Evolutionary conservation across 2,329 filamentous ascomycete species (phyloP).

Genomic region (Cucurbitaria berberidis): DNA sequence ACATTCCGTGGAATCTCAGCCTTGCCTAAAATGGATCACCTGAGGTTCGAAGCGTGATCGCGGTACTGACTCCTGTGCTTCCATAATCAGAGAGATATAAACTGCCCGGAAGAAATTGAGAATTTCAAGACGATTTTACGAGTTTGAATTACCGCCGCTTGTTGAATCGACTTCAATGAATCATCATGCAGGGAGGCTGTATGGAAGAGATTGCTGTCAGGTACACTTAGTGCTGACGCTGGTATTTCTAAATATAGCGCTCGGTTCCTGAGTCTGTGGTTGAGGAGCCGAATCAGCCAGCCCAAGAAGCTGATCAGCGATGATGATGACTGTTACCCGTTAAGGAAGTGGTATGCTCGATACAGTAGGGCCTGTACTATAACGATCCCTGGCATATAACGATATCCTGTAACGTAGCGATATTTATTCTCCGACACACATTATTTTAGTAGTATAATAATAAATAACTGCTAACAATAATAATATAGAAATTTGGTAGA

Average conservation of each 20-base stretch:
- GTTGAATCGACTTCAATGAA: too few relatives aligned
- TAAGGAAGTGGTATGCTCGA: background rate
- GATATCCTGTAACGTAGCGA: too few relatives aligned
- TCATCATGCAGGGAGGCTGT: too few relatives aligned
- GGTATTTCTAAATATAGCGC: conserved; percentile 9
- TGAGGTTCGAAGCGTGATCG: background rate
- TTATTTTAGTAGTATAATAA: too few relatives aligned
- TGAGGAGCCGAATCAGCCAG: conserved; percentile 1
- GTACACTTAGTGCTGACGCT: background rate
- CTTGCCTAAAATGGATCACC: background rate
- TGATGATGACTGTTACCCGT: background rate
- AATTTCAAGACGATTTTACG: background rate
- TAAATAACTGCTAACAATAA: too few relatives aligned
- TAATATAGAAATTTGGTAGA: too few relatives aligned
- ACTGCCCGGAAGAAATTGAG: background rate
- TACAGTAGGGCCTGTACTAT: too few relatives aligned
- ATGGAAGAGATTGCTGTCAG: background rate
- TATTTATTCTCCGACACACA: too few relatives aligned
- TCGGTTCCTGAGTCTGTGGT: conserved; percentile 8
- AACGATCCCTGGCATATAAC: too few relatives aligned
- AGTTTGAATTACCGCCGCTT: too few relatives aligned
- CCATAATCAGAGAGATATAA: background rate
- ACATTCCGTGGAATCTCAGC: background rate
- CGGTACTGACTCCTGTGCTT: background rate
- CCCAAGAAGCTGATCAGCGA: background rate